Percentiles rank a stretch among this genome's conserved stretches.
These are phyloP conservation scores for Myxozyma mucilagina DNA, from an alignment of 805 yeast genomes.

Conservation along the genomic window DNA sequence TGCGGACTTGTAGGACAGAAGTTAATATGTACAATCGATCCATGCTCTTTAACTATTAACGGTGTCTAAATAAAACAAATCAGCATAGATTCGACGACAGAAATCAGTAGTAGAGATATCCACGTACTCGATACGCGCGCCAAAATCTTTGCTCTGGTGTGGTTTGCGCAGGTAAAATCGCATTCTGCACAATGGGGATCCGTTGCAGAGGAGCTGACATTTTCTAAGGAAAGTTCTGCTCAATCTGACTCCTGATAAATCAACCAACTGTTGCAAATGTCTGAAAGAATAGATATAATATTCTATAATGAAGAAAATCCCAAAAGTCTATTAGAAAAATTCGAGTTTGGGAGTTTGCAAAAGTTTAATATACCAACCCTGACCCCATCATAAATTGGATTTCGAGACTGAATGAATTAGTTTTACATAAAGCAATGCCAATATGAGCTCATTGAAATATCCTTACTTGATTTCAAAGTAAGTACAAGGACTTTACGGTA, in stretches of 20 bases:
- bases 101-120: no score
- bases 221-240: background rate
- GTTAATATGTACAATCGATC: conserved; percentile 81
- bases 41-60: conserved; percentile 88
- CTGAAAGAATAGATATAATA: background rate
- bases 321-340: background rate
- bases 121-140: conserved; percentile 64
- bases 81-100: background rate
- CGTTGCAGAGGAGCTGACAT: conserved; percentile 78
- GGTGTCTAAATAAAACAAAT: conserved; percentile 49
- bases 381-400: background rate
- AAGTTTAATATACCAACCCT: background rate
- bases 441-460: conserved; percentile 16
- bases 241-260: background rate
- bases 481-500: background rate
- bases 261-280: background rate
- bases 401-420: background rate
- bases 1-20: conserved; percentile 85
- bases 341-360: conserved; percentile 8
- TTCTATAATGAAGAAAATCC: no score
- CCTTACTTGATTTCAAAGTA: conserved; percentile 33
- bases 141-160: conserved; percentile 94
- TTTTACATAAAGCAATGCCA: background rate
- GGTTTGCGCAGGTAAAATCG: conserved; percentile 77
- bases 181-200: conserved; percentile 63